Evolutionary conservation across 768 basidiomycete species (phyloP), one percentile per base, ranked within the genome.

Genomic region (Termitomyces sp.): DNA sequence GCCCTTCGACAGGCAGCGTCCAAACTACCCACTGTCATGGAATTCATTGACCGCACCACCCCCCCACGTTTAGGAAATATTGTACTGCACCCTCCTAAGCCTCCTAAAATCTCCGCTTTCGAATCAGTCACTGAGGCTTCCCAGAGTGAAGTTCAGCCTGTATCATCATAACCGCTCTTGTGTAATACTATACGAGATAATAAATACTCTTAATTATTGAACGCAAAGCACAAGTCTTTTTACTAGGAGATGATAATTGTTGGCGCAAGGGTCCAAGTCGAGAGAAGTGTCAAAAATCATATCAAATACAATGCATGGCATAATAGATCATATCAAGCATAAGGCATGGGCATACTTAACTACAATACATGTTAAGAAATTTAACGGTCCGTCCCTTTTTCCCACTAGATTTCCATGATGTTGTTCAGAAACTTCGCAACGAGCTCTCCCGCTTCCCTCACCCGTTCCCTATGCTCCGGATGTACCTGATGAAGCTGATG

Each of bases 1-100:
- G 95, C 91, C 15, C 81, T 98, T 45, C 87, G 90, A 28, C 85
- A 90, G 58, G 95, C 92, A n/a, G 78, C 88, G 17, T 83, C 81
- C 38, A 96, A 94, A 67, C 78, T 98, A 14, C 95, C 96, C 0
- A 87, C 90, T 0, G 77, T 77, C 48, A 92, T 90, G 71, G 95
- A 98, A 67, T 93, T 98, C 69, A 87, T 98, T 58, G 80, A 75
- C 58, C 77, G 78, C 12, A 66, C 74, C 12, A 75, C 88, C 0
- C 84, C 84, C 3, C 87, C 94, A 38, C 82, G 93, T 1, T 70
- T 93, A 12, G 91, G 90, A 17, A 85, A 77, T 57, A 66, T 89
- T 41, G 60, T 90, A 42, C 62, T 90, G 2, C 70, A 77, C 50
- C 78, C 79, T 10, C 71, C 72, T 0, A 69, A 71, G 58, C 64